These are phyloP conservation scores for Camelina laxa DNA, from an alignment of 345 rosid species.

Conservation along the genomic window DNA sequence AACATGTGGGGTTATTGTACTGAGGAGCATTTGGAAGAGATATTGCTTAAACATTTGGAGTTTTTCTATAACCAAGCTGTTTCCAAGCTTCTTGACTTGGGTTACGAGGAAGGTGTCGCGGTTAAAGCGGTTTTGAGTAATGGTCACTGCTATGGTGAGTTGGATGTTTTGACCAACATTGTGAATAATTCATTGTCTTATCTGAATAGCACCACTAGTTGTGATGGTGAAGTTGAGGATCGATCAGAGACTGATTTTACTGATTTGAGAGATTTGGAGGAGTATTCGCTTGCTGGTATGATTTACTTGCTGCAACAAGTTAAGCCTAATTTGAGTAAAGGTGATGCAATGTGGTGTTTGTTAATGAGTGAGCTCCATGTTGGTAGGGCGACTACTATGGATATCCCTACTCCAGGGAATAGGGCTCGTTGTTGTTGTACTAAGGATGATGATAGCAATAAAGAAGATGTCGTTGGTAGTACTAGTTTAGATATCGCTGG, in stretches of 20 bases:
- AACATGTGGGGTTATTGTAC: conserved; percentile 77
- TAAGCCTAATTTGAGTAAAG: conserved; percentile 79
- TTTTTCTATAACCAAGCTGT: conserved; percentile 67
- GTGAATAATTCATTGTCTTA: conserved; percentile 72
- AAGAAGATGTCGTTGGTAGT: conserved; percentile 43
- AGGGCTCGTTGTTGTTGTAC: conserved; percentile 23
- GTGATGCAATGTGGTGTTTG: conserved; percentile 98
- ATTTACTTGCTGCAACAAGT: conserved; percentile 85
- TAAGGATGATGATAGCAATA: conserved; percentile 37
- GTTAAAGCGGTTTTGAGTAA: conserved; percentile 74
- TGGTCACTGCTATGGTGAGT: conserved; percentile 85
- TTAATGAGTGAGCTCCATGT: conserved; percentile 90
- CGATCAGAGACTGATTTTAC: conserved; percentile 56
- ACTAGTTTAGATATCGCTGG: conserved; percentile 46
- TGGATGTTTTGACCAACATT: conserved; percentile 76
- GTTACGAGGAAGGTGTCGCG: conserved; percentile 74
- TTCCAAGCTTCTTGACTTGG: conserved; percentile 66
- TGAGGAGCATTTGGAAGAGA: conserved; percentile 81
- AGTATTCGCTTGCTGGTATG: conserved; percentile 79
- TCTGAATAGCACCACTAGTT: conserved; percentile 50
- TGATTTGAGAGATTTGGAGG: conserved; percentile 78
- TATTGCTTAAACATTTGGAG: conserved; percentile 67
- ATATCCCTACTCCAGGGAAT: conserved; percentile 44
- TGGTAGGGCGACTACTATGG: conserved; percentile 68
- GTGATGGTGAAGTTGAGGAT: conserved; percentile 43